These are phyloP conservation scores for Saposhnikovia divaricata DNA, from an alignment of 129 eudicot genomes.

Conservation along the genomic window DNA sequence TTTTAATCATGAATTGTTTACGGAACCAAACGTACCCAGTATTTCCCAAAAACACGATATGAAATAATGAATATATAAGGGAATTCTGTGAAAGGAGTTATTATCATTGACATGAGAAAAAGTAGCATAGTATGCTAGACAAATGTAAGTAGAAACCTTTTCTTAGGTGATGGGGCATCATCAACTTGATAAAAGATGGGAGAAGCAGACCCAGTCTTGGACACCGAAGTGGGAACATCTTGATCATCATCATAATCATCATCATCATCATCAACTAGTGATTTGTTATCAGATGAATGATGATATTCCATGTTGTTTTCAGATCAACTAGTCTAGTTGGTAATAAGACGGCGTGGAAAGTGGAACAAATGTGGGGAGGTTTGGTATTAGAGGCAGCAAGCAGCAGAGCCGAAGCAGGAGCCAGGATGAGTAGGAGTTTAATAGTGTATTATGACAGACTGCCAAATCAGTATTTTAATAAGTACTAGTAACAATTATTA, in stretches of 20 bases:
- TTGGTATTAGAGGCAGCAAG: background rate
- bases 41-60: background rate
- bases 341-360: background rate
- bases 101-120: no score
- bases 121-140: no score
- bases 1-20: background rate
- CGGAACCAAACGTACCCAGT: background rate
- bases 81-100: no score
- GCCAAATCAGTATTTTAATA: background rate
- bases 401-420: no score
- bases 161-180: slow-evolving; percentile 29
- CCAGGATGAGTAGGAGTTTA: background rate
- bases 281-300: background rate
- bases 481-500: background rate
- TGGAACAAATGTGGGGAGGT: background rate
- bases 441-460: background rate
- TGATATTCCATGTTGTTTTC: background rate
- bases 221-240: background rate
- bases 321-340: background rate
- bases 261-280: background rate
- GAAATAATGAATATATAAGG: no score
- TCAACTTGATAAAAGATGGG: background rate
- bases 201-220: background rate
- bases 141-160: slow-evolving; percentile 19
- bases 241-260: background rate